Evolutionary conservation across 768 basidiomycete species (phyloP), one percentile per base, ranked within the genome.

Genomic region (Russula lepida): DNA sequence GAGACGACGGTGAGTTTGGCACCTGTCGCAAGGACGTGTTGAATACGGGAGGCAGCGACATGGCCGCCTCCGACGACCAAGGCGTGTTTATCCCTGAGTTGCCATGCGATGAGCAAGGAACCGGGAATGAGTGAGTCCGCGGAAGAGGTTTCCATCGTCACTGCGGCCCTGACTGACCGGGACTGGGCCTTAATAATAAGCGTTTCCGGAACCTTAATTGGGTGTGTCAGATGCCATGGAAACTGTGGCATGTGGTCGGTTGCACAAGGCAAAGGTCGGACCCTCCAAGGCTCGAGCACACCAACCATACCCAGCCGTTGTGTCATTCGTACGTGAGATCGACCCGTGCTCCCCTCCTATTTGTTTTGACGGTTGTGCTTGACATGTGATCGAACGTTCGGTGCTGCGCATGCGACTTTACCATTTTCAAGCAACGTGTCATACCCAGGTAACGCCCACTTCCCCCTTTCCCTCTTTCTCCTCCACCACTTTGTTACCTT

Each of bases 11-110:
- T 85, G 69, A 98, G 82, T 41, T 75, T 75, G 0, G 92, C 92
- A 64, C 89, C 89, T 9, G 93, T 84, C 56, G 77, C 77, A 65
- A 99, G 86, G 66, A 95, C 80, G 65, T 91, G 89, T 69, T 89
- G 86, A 57, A 98, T 80, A 56, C 97, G 85, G 54, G 89, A 84
- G 3, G 92, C 85, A 2, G 94, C 95, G 54, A 99, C 89, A 60
- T 88, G 84, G 51, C 97, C 97, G 9, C 95, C 97, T 46, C 97
- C 97, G 66, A 98, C 83, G 68, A 98, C 82, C 69, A 98, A 86
- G 49, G 97, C 92, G 21, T 77, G 79, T 67, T 89, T 92, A 67
- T 80, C 75, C 60, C 82, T 84, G 71, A 98, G 87, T 72, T 95
- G 94, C 89, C 92, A 97, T 37, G 97, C 95, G 65, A 98, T 77